Evolutionary conservation across 768 basidiomycete genomes (phyloP).

Genomic region (Suillus variegatus): DNA sequence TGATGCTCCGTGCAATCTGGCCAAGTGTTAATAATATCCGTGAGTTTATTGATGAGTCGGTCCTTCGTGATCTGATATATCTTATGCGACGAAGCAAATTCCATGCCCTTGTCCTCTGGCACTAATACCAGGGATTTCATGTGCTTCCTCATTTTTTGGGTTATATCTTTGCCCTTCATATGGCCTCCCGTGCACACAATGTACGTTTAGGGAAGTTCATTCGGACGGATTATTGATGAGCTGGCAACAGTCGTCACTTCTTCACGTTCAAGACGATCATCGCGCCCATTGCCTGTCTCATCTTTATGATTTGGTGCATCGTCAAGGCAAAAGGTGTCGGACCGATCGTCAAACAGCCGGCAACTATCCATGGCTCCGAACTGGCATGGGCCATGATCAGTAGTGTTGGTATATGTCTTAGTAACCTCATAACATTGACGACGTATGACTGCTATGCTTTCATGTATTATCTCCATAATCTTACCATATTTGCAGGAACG

Average conservation of each 20-base stretch:
- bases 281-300: conserved; percentile 60
- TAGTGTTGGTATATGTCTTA: conserved; percentile 69
- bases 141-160: conserved; percentile 82
- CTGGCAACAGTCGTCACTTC: conserved; percentile 52
- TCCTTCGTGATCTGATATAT: neutral
- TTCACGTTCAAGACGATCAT: conserved; percentile 75
- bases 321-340: conserved; percentile 73
- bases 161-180: conserved; percentile 71
- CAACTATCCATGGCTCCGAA: conserved; percentile 56
- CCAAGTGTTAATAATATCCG: conserved; percentile 64
- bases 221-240: conserved; percentile 4
- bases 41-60: conserved; percentile 28
- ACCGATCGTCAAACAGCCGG: conserved; percentile 63
- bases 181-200: conserved; percentile 79
- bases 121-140: conserved; percentile 69
- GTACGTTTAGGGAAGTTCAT: conserved; percentile 36
- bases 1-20: conserved; percentile 71
- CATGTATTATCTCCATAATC: neutral
- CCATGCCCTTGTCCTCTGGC: conserved; percentile 63
- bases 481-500: conserved; percentile 44
- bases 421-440: conserved; percentile 71
- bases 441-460: conserved; percentile 40
- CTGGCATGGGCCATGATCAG: conserved; percentile 70
- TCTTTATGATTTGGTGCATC: conserved; percentile 75
- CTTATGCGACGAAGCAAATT: conserved; percentile 45